Evolutionary conservation across 2,329 filamentous ascomycete species (phyloP).

Genomic region (Triangularia verruculosa): DNA sequence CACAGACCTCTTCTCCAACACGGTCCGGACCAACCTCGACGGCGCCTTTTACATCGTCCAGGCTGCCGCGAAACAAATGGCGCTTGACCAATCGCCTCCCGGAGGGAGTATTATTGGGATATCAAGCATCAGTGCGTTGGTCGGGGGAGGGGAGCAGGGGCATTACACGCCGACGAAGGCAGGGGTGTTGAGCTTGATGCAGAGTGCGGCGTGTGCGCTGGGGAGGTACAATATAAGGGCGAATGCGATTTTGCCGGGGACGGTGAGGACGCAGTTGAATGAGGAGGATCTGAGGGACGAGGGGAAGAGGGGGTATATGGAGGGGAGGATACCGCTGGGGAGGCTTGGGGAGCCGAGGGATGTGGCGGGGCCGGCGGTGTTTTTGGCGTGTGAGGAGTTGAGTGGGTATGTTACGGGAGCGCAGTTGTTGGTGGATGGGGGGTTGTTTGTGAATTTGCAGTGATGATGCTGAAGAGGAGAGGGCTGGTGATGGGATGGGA

Average conservation of each 20-base stretch:
- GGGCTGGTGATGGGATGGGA: not conserved
- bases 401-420: constrained; percentile 80
- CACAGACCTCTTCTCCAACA: constrained; percentile 66
- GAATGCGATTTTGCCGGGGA: constrained; percentile 80
- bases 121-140: constrained; percentile 69
- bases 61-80: constrained; percentile 82
- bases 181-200: constrained; percentile 76
- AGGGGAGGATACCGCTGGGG: constrained; percentile 75
- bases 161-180: constrained; percentile 92
- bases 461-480: constrained; percentile 35
- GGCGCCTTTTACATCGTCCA: constrained; percentile 88
- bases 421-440: constrained; percentile 82
- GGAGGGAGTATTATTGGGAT: constrained; percentile 80
- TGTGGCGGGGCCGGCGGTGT: constrained; percentile 79
- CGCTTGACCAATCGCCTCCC: constrained; percentile 53
- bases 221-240: constrained; percentile 75
- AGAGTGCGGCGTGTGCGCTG: constrained; percentile 75
- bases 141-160: constrained; percentile 73
- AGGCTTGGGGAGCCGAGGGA: constrained; percentile 70
- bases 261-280: constrained; percentile 79
- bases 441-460: constrained; percentile 85
- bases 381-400: constrained; percentile 74
- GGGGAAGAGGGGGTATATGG: constrained; percentile 72
- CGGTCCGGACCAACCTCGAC: constrained; percentile 76
- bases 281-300: constrained; percentile 76